Evolutionary conservation across 1,284 basidiomycete species (phyloP), one percentile per base, ranked within the genome.

Genomic region (Ceratobasidium sp.): DNA sequence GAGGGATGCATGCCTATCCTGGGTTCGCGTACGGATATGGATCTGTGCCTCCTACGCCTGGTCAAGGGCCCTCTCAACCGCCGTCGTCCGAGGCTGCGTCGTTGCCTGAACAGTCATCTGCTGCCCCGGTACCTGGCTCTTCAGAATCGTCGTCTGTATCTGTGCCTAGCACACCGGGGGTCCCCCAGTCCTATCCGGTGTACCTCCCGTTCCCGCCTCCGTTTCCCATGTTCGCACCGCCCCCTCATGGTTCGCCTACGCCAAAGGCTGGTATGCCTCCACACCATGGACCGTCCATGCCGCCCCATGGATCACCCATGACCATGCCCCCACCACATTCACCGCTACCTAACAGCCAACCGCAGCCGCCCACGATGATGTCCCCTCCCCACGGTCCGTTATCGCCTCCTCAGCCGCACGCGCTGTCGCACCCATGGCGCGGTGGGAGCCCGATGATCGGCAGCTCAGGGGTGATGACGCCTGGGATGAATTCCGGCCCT

Each of bases 341-440:
- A 10, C 65, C 15, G 15, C 12, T 38, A 46, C 42, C 40, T 15
- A 33, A 33, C 33, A 33, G 33, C 33, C 33, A 33, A 33, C 33
- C 33, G 33, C 33, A 15, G 28, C 50, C 66, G 17, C 50, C 28
- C 23, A 48, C 46, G 12, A 71, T 71, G 69, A 74, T 62, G 44
- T 50, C 48, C 17, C 42, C 57, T 26, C 26, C 59, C 17, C n/a
- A 42, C 23, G 44, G 46, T 1, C 59, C 70, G 23, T 50, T 74
- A 59, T 74, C 70, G 20, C 70, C 70, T 42, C 70, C 70, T 7
- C 57, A 46, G 20, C 57, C 57, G 42, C 70, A 74, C 46, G 23
- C 59, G 20, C 66, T 33, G 61, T 20, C 23, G 26, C 42, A 50
- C 23, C 44, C 64, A 26, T 66, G 64, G 56, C 69, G 54, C 10